These are phyloP conservation scores for Populus simonii DNA, from an alignment of 345 rosid species.

Conservation along the genomic window DNA sequence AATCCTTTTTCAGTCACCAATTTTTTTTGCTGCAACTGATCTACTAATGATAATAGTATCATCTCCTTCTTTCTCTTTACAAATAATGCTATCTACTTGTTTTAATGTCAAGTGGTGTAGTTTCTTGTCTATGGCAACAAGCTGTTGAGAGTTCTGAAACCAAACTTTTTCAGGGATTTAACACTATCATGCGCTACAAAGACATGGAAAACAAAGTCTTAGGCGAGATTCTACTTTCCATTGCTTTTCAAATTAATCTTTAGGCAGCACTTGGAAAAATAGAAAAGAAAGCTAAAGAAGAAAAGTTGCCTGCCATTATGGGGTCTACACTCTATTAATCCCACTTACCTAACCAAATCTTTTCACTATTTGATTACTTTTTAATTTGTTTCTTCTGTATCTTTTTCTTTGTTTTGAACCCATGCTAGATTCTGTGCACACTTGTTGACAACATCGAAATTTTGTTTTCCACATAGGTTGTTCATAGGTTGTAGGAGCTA, in stretches of 20 bases:
- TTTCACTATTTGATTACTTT: conserved; percentile 4
- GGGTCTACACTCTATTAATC: conserved; percentile 25
- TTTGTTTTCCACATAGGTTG: not conserved
- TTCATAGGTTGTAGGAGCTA: conserved; percentile 3
- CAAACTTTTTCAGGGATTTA: not conserved
- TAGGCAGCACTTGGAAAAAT: conserved; percentile 25
- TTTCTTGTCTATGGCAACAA: not conserved
- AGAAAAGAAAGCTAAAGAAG: conserved; percentile 5
- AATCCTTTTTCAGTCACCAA: not conserved
- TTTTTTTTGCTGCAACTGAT: not conserved
- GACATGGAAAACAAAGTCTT: not conserved
- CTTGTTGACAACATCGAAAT: not conserved
- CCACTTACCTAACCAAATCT: conserved; percentile 22
- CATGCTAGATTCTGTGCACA: conserved; percentile 16
- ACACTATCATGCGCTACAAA: not conserved
- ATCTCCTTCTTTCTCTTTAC: not conserved
- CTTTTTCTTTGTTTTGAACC: conserved; percentile 8
- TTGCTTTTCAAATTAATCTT: conserved; percentile 20
- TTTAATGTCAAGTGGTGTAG: not conserved
- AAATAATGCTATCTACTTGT: not conserved
- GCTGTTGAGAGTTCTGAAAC: not conserved
- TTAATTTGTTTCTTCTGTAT: not conserved
- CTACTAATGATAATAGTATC: not conserved
- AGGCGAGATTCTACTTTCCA: conserved; percentile 23
- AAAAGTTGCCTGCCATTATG: conserved; percentile 36